Evolutionary conservation across 306 rosid species (phyloP).

Genomic region (Calophaca sinica): DNA sequence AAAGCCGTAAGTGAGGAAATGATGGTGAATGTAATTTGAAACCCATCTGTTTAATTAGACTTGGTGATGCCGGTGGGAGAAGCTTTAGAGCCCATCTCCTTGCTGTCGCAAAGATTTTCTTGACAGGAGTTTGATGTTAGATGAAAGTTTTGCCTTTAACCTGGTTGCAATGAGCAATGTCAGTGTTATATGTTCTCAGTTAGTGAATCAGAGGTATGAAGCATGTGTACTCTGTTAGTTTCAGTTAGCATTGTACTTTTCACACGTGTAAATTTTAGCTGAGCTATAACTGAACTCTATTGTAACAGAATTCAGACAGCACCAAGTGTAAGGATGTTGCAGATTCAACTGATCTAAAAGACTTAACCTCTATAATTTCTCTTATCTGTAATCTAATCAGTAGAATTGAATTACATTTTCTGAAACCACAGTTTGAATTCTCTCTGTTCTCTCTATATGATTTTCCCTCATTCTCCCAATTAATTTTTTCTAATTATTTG

Average conservation of each 20-base stretch:
- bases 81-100: conserved; percentile 11
- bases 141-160: conserved; percentile 24
- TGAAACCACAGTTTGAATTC: neutral
- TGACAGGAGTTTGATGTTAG: conserved; percentile 29
- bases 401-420: neutral
- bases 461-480: conserved; percentile 15
- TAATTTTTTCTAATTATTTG: conserved; percentile 51
- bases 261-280: neutral
- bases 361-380: neutral
- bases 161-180: conserved; percentile 6
- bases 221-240: neutral
- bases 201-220: neutral
- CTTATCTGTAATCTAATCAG: neutral
- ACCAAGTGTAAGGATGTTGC: neutral
- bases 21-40: conserved; percentile 32
- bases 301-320: conserved; percentile 3
- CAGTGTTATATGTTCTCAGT: conserved; percentile 14
- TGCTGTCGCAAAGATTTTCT: conserved; percentile 21
- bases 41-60: conserved; percentile 29
- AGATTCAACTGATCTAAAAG: conserved; percentile 20
- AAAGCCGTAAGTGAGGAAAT: conserved; percentile 22
- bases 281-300: conserved; percentile 9
- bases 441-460: neutral
- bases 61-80: conserved; percentile 17
- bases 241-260: conserved; percentile 1